These are phyloP conservation scores for Brassica napus DNA, from an alignment of 345 rosid species.

Conservation along the genomic window DNA sequence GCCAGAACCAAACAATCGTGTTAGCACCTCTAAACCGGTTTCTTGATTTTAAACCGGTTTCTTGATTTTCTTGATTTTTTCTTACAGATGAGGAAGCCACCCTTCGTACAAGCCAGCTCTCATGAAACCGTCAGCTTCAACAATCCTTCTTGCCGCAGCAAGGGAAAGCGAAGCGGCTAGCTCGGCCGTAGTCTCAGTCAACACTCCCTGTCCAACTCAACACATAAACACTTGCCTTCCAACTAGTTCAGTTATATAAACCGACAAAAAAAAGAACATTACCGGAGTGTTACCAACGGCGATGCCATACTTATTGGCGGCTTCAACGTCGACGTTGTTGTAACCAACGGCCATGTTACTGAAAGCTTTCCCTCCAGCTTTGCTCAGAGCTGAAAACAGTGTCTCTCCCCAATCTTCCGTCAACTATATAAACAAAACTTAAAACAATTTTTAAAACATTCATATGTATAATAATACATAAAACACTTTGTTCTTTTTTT, in stretches of 20 bases:
- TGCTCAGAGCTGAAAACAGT: conserved; percentile 79
- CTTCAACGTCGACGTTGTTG: conserved; percentile 93
- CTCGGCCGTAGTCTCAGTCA: conserved; percentile 96
- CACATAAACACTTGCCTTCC: neutral
- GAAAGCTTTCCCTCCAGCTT: conserved; percentile 92
- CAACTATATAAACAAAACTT: conserved; percentile 47
- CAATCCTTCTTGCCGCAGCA: conserved; percentile 92
- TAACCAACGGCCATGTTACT: conserved; percentile 99
- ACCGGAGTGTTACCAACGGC: conserved; percentile 98
- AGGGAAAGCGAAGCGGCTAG: conserved; percentile 91
- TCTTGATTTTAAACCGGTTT: neutral
- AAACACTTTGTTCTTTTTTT: too few relatives aligned
- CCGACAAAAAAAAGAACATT: conserved; percentile 8
- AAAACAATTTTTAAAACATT: neutral
- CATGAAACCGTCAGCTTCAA: conserved; percentile 97
- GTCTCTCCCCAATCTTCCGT: conserved; percentile 98
- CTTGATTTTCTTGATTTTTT: neutral
- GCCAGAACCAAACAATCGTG: neutral
- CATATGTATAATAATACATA: neutral
- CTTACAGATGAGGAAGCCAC: conserved; percentile 93
- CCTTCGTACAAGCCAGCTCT: conserved; percentile 94
- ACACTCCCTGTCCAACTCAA: conserved; percentile 67
- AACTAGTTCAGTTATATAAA: neutral
- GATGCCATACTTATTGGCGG: conserved; percentile 88
- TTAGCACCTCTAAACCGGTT: neutral